Evolutionary conservation across 139 green algal species (phyloP).

Genomic region (Pseudopediastrum boryanum): DNA sequence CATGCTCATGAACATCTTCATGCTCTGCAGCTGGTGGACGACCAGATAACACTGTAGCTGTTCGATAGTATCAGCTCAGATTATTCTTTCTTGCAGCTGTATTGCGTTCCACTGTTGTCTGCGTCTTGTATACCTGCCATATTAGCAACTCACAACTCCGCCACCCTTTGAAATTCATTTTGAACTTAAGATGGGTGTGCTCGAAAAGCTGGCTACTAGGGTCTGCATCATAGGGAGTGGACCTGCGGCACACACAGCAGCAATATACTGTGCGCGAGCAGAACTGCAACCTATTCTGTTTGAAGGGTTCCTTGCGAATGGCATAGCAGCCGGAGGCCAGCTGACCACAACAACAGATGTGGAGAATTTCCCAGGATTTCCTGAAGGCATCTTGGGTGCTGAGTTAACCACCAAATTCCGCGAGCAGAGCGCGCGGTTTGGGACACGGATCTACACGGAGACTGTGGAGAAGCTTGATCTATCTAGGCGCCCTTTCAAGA

Average conservation of each 20-base stretch:
- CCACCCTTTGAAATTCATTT: too few species aligned
- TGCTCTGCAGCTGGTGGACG: too few species aligned
- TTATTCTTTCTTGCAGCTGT: too few species aligned
- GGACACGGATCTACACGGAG: constrained; percentile 76
- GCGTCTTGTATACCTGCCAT: too few species aligned
- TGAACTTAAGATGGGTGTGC: too few species aligned
- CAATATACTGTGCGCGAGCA: constrained; percentile 64
- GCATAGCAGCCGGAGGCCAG: constrained; percentile 82
- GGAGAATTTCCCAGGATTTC: constrained; percentile 85
- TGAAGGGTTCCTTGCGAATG: constrained; percentile 81
- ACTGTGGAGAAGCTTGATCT: constrained; percentile 68
- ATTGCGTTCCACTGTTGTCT: too few species aligned
- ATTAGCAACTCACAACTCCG: too few species aligned
- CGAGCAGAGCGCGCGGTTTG: constrained; percentile 71
- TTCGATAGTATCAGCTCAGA: too few species aligned
- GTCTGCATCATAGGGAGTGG: constrained; percentile 86
- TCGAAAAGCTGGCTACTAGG: too few species aligned
- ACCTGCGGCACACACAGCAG: constrained; percentile 87
- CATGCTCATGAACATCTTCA: too few species aligned
- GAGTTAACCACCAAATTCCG: constrained; percentile 76
- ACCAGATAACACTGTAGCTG: too few species aligned
- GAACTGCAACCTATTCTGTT: constrained; percentile 87
- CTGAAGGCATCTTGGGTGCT: constrained; percentile 67
- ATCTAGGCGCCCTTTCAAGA: constrained; percentile 42
- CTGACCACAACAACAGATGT: constrained; percentile 85